A percentile compares a stretch with the other conserved stretches of the same genome.
phyloP scores from a whole-genome alignment of 148 eudicot genomes.

The Fagopyrum tataricum region DNA sequence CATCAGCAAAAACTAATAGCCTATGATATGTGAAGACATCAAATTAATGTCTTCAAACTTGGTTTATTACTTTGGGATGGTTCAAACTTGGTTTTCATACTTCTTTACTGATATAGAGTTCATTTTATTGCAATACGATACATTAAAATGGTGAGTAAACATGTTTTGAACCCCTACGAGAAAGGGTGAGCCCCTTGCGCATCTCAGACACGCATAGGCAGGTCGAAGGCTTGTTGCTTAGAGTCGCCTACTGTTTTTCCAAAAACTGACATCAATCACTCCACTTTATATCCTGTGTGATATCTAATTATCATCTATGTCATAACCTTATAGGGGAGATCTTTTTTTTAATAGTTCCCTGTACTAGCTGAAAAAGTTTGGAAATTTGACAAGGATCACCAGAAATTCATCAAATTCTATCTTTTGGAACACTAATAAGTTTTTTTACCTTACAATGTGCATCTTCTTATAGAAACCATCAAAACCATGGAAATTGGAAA shows the following conservation, averaged over 20 bases:
- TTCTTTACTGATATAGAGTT: too few species aligned
- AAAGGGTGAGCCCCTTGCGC: too few species aligned
- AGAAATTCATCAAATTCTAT: neutral
- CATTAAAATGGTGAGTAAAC: too few species aligned
- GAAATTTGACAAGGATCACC: neutral
- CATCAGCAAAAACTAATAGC: conserved; percentile 13
- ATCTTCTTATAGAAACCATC: neutral
- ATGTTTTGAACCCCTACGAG: too few species aligned
- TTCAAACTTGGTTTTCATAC: too few species aligned
- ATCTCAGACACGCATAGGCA: too few species aligned
- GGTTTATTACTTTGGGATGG: too few species aligned
- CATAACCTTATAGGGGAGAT: neutral
- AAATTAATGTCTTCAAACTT: too few species aligned
- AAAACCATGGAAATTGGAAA: neutral
- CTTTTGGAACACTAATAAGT: neutral
- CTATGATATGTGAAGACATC: too few species aligned
- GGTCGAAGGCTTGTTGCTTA: too few species aligned
- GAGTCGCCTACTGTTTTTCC: neutral
- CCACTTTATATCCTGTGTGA: neutral
- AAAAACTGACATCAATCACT: neutral
- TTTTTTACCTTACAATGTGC: neutral
- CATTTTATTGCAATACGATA: too few species aligned
- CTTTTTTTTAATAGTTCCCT: neutral
- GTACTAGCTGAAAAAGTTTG: neutral
- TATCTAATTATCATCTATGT: neutral